Conservation (phyloP, 257 asterid species). For the Fraxinus excelsior region DNA sequence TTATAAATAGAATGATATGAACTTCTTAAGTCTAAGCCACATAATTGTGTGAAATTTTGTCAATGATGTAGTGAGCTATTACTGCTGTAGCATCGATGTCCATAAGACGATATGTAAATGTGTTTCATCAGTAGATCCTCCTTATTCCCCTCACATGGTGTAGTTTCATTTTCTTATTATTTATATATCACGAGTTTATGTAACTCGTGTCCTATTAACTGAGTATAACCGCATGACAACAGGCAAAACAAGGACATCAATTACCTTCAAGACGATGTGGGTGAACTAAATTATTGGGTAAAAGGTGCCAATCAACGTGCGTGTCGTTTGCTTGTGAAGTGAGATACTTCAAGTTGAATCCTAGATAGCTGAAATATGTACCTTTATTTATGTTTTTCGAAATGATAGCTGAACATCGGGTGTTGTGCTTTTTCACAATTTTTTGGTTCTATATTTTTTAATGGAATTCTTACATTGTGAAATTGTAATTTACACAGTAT, state of each 20-base stretch:
- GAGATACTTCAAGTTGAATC: background rate
- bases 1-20: no score
- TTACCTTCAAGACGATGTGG: conserved; percentile 37
- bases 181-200: no score
- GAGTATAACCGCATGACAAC: conserved; percentile 23
- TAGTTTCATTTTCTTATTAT: no score
- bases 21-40: no score
- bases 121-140: no score
- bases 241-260: conserved; percentile 40
- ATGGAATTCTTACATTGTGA: no score
- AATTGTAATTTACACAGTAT: background rate
- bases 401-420: background rate
- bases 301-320: conserved; percentile 36
- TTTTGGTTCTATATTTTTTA: background rate
- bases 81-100: no score
- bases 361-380: background rate
- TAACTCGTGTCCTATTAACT: no score
- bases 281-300: conserved; percentile 38
- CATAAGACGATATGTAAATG: no score
- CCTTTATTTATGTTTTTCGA: background rate
- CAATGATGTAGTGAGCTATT: no score
- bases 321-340: conserved; percentile 46
- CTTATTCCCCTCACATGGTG: no score
- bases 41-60: no score
- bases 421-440: background rate